phyloP scores from a whole-genome alignment of 75 land plant species.

The Sequoia sempervirens region DNA sequence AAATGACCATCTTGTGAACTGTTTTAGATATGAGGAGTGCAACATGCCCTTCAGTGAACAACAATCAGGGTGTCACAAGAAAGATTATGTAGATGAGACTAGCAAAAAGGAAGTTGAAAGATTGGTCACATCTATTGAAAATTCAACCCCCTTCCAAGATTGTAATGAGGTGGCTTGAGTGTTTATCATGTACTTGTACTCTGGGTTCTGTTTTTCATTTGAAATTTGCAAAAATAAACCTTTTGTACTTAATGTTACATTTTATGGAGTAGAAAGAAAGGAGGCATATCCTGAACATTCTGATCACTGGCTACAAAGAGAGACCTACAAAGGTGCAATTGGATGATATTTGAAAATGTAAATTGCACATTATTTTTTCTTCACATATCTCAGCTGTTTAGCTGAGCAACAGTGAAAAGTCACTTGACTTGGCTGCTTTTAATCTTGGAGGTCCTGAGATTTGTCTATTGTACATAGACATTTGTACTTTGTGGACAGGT shows the following conservation, averaged over 20 bases:
- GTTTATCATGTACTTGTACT: background rate
- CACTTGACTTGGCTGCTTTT: background rate
- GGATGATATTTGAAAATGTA: background rate
- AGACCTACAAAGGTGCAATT: background rate
- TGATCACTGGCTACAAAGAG: background rate
- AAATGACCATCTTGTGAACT: conserved; percentile 57
- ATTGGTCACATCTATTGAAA: background rate
- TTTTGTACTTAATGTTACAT: conserved; percentile 4
- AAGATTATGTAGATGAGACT: background rate
- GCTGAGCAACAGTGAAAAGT: background rate
- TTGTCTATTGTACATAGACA: conserved; percentile 4
- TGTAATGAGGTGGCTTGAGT: conserved; percentile 1
- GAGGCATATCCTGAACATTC: background rate
- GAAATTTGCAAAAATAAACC: conserved; percentile 4
- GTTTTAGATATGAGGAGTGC: conserved; percentile 46
- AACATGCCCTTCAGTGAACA: background rate
- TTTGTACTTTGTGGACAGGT: conserved; percentile 10
- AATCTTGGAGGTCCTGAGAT: background rate
- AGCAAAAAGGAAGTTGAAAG: conserved; percentile 1
- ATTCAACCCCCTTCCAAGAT: conserved; percentile 4
- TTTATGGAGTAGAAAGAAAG: conserved; percentile 3
- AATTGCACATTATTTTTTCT: background rate
- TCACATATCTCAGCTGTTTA: background rate
- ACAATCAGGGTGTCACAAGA: background rate
- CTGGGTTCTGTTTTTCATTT: conserved; percentile 9